A percentile compares a stretch with the other conserved stretches of the same genome.
phyloP scores from a whole-genome alignment of 257 asterid species.

The Buddleja alternifolia region DNA sequence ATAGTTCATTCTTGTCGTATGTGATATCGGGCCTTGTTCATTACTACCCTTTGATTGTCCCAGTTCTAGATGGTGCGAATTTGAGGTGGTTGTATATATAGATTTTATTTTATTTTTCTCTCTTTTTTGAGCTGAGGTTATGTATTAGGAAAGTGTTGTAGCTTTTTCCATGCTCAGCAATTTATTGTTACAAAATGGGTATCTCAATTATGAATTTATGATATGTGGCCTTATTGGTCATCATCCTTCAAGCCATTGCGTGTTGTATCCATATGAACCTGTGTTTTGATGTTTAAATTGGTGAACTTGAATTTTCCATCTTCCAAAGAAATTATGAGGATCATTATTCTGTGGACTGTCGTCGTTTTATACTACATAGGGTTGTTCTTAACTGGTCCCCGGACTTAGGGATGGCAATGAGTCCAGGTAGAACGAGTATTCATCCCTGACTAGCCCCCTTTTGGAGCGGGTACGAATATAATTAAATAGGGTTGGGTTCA shows the following conservation, averaged over 20 bases:
- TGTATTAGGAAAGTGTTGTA: slow-evolving; percentile 42
- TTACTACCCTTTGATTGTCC: slow-evolving; percentile 41
- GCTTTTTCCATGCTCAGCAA: slow-evolving; percentile 36
- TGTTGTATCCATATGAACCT: no score
- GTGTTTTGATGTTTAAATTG: no score
- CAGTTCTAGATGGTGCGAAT: slow-evolving; percentile 34
- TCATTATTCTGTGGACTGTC: no score
- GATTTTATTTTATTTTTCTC: slow-evolving; percentile 32
- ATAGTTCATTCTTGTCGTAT: slow-evolving; percentile 3
- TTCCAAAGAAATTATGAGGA: no score
- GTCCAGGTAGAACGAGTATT: no score
- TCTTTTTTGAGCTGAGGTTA: slow-evolving; percentile 32
- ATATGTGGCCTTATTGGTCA: slow-evolving; percentile 23
- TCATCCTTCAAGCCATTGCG: not conserved
- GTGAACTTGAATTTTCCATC: no score
- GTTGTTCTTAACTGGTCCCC: no score
- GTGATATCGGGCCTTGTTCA: not conserved
- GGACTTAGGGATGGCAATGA: no score
- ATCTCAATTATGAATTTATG: slow-evolving; percentile 19
- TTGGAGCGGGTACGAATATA: no score
- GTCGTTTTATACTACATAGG: no score
- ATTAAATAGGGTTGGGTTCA: no score
- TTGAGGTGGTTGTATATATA: slow-evolving; percentile 56
- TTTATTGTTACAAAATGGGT: slow-evolving; percentile 29
- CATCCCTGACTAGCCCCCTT: no score